Percentiles rank a stretch among this genome's conserved stretches.
Evolutionary conservation across 2,329 filamentous ascomycete genomes (phyloP).

Genomic region (Penicillium janthinellum): DNA sequence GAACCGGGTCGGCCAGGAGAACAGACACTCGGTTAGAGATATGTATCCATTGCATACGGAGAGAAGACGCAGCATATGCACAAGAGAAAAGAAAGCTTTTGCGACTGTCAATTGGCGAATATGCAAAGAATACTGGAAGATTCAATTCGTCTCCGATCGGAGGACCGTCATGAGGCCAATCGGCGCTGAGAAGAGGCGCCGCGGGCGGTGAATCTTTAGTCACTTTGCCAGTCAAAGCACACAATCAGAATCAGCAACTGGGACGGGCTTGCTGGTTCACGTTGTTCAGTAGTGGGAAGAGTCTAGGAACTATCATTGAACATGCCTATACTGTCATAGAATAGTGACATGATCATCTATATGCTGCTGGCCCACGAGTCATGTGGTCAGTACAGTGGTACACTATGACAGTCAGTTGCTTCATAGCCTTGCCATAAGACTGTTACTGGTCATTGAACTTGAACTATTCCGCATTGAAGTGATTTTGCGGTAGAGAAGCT

Average conservation of each 20-base stretch:
- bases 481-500: too few relatives aligned
- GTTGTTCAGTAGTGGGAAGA: background rate
- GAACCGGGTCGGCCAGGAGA: conserved; percentile 14
- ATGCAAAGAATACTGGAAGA: conserved; percentile 1
- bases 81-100: background rate
- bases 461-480: too few relatives aligned
- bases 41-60: conserved; percentile 18
- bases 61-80: conserved; percentile 3
- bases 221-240: background rate
- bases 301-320: background rate
- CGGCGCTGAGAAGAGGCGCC: conserved; percentile 5
- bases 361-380: too few relatives aligned
- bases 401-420: too few relatives aligned
- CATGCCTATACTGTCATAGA: background rate
- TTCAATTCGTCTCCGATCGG: conserved; percentile 9
- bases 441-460: too few relatives aligned
- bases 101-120: conserved; percentile 7
- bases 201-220: conserved; percentile 9
- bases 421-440: too few relatives aligned
- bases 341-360: too few relatives aligned
- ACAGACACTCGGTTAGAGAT: conserved; percentile 12
- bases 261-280: background rate
- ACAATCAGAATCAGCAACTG: background rate
- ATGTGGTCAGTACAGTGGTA: too few relatives aligned
- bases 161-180: conserved; percentile 11